Base-by-base conservation (phyloP, 2,329 filamentous ascomycete genomes). In the Neopestalotiopsis rosae region DNA sequence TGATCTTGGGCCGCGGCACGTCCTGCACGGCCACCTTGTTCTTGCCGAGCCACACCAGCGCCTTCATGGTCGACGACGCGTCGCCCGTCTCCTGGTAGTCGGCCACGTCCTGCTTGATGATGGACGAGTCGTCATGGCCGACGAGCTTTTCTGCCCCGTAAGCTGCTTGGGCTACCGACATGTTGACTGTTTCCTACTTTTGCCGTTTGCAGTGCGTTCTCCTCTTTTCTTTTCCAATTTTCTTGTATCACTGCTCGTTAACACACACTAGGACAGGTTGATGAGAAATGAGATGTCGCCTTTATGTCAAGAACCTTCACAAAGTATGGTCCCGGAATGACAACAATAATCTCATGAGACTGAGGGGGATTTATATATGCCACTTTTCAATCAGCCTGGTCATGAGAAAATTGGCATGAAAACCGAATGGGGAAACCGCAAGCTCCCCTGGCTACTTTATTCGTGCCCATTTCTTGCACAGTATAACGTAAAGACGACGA, bases 41-140 rank as follows among this genome's bases (percentile, higher is more conserved):
- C 84, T 95, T 96, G 66, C 92, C 92, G 80, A 92, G 89, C 94
- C 94, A 97, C 2, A 88, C 88, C 14, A 97, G 81, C 0, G 94
- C 94, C 79, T 93, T 92, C 92, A 97, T 96, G 17, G 81, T 91
- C 74, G 90, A 87, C 40, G 79, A 80, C 3, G 79, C 81, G 69
- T 91, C 84, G 4, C 83, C 83, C 1, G 80, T 74, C 32, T 76
- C 57, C 28, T 70, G 66, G 68, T 92, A 92, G 72, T 90, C 90
- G 69, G 87, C 83, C 62, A 95, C 84, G 75, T 96, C 90, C 71
- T 95, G 93, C 17, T 85, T 81, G 1, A 89, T 92, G 66, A 86
- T 84, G 20, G 90, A 86, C 74, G 91, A 91, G 73, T 88, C 85
- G 73, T 83, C 86, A 76, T 95, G 92, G 65, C 92, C 92, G 62